Evolutionary conservation across 495 filamentous ascomycete genomes (phyloP).

Genomic region (Chaetomium tenue): DNA sequence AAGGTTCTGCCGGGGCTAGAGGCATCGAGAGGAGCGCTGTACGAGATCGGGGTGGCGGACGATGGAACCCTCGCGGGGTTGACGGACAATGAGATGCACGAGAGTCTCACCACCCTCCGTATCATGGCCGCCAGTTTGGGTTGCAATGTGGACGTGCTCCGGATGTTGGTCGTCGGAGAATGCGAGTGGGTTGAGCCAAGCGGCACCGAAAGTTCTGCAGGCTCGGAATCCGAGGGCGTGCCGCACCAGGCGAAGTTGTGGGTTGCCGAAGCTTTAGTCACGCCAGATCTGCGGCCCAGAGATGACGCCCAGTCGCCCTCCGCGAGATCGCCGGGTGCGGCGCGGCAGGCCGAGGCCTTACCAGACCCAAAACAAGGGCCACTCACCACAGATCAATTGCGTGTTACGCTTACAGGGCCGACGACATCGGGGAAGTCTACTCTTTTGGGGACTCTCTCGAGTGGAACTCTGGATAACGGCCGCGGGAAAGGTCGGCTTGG

Average conservation of each 20-base stretch:
- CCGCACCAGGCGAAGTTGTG: conserved; percentile 61
- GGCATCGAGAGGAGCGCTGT: conserved; percentile 87
- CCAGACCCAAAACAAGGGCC: conserved; percentile 34
- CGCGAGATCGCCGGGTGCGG: conserved; percentile 11
- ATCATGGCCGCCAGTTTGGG: conserved; percentile 91
- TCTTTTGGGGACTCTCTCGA: conserved; percentile 81
- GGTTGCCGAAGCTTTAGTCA: conserved; percentile 76
- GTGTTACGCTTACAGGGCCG: conserved; percentile 86
- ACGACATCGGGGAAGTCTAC: conserved; percentile 95
- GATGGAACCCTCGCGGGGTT: conserved; percentile 90
- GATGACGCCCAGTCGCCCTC: conserved; percentile 19
- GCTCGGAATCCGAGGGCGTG: conserved; percentile 7
- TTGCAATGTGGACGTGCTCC: conserved; percentile 78
- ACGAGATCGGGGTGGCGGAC: conserved; percentile 95
- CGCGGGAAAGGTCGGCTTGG: conserved; percentile 83
- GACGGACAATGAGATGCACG: conserved; percentile 86
- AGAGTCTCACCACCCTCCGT: conserved; percentile 77
- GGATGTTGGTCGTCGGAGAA: conserved; percentile 80
- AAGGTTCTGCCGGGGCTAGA: conserved; percentile 78
- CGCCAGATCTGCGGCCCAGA: conserved; percentile 39
- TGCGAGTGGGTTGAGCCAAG: conserved; percentile 65
- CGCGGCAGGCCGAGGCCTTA: conserved; percentile 23
- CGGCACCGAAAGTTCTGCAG: conserved; percentile 16
- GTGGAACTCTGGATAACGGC: conserved; percentile 86
- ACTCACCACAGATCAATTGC: conserved; percentile 67